Conservation (phyloP, 305 asterid species). For the Ilex paraguariensis region DNA sequence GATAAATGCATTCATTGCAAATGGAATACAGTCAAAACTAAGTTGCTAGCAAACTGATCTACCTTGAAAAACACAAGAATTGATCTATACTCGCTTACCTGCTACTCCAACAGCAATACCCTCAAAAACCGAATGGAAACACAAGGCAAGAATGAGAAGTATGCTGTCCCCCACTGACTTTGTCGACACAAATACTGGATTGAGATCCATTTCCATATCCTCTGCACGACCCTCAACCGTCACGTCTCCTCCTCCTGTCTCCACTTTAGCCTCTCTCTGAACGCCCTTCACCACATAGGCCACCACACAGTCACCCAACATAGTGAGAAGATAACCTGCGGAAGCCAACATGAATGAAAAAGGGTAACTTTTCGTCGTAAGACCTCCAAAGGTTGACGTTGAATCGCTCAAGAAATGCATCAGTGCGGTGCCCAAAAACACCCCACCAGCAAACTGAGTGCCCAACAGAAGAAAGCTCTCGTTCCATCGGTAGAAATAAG, state of each 20-base stretch:
- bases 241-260: constrained; percentile 25
- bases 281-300: constrained; percentile 23
- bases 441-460: not conserved
- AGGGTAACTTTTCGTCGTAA: constrained; percentile 58
- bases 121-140: constrained; percentile 90
- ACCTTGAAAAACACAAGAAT: not conserved
- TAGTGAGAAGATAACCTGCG: constrained; percentile 71
- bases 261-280: constrained; percentile 22
- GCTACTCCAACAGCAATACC: constrained; percentile 95
- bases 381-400: constrained; percentile 1
- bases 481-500: not conserved
- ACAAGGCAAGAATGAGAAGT: constrained; percentile 72
- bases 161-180: constrained; percentile 53
- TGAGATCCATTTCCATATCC: constrained; percentile 9
- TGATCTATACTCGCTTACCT: constrained; percentile 25
- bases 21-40: no score
- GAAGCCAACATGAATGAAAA: constrained; percentile 83
- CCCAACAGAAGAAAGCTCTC: not conserved
- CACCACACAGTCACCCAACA: constrained; percentile 66
- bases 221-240: constrained; percentile 8
- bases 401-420: not conserved
- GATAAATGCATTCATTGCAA: no score
- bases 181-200: constrained; percentile 44
- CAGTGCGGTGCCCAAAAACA: not conserved
- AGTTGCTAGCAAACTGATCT: no score